A percentile compares a stretch with the other conserved stretches of the same genome.
Conservation (phyloP, 1,284 basidiomycete species). For the Chalciporus sp. region DNA sequence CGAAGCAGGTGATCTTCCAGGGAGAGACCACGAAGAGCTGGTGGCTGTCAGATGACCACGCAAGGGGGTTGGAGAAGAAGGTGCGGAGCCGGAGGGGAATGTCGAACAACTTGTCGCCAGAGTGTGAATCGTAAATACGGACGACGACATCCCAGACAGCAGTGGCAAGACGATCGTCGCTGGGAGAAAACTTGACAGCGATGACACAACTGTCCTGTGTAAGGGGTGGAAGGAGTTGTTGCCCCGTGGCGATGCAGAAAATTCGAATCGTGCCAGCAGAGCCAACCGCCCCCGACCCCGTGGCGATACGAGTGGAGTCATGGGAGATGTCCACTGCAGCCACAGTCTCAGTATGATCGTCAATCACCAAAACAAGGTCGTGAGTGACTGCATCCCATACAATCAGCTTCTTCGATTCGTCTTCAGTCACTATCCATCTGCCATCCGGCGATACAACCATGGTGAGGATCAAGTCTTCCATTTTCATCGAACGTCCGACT, state of each 20-base stretch:
- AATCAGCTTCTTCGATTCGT: background rate
- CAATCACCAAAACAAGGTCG: background rate
- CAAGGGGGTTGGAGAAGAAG: background rate
- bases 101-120: background rate
- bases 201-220: background rate
- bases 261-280: background rate
- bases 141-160: background rate
- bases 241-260: background rate
- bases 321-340: constrained; percentile 3
- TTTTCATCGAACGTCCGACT: background rate
- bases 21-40: background rate
- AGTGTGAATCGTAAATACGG: background rate
- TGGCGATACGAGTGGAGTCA: background rate
- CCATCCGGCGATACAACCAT: constrained; percentile 12
- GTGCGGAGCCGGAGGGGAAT: background rate
- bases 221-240: background rate
- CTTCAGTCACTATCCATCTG: constrained; percentile 4
- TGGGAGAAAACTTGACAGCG: constrained; percentile 6
- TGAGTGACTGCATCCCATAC: constrained; percentile 2
- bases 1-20: background rate
- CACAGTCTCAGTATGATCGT: background rate
- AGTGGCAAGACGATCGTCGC: constrained; percentile 5
- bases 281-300: background rate
- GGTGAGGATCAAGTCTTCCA: background rate
- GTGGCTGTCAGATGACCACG: background rate